A percentile compares a stretch with the other conserved stretches of the same genome.
phyloP scores from a whole-genome alignment of 805 yeast species.

The Priceomyces carsonii region DNA sequence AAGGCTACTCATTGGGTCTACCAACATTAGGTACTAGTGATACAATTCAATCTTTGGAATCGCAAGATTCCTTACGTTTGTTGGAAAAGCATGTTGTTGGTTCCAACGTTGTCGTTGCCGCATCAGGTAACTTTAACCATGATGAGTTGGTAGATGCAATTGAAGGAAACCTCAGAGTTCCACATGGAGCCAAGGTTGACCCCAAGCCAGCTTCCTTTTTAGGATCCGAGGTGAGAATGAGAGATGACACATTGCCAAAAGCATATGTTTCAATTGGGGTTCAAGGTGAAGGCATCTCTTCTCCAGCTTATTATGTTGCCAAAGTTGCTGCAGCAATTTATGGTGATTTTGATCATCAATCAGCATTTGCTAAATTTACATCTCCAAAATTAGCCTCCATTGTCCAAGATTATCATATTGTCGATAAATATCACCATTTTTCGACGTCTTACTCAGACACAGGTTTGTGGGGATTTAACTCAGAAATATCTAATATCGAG shows the following conservation, averaged over 20 bases:
- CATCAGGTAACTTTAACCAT: constrained; percentile 71
- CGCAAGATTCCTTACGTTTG: constrained; percentile 58
- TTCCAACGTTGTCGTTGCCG: constrained; percentile 68
- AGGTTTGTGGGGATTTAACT: constrained; percentile 82
- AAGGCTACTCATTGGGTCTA: constrained; percentile 76
- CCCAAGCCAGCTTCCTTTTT: constrained; percentile 62
- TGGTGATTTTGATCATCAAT: constrained; percentile 54
- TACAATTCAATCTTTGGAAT: constrained; percentile 56
- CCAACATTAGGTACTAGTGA: constrained; percentile 78
- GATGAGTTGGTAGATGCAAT: constrained; percentile 68
- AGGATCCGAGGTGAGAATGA: constrained; percentile 84
- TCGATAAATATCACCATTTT: constrained; percentile 72
- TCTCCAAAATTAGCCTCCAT: constrained; percentile 72
- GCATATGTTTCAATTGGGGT: constrained; percentile 79
- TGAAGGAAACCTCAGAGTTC: constrained; percentile 46
- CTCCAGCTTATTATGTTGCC: constrained; percentile 69
- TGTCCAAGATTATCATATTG: constrained; percentile 70
- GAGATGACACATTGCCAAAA: constrained; percentile 84
- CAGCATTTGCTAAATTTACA: constrained; percentile 49
- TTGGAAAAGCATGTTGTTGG: constrained; percentile 57
- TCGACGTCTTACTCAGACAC: constrained; percentile 70
- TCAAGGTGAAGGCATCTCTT: constrained; percentile 62
- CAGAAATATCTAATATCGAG: constrained; percentile 59
- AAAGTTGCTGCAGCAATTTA: constrained; percentile 68
- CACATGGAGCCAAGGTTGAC: constrained; percentile 52